A percentile compares a stretch with the other conserved stretches of the same genome.
Evolutionary conservation across 768 basidiomycete genomes (phyloP).

Genomic region (Lactarius tabidus): DNA sequence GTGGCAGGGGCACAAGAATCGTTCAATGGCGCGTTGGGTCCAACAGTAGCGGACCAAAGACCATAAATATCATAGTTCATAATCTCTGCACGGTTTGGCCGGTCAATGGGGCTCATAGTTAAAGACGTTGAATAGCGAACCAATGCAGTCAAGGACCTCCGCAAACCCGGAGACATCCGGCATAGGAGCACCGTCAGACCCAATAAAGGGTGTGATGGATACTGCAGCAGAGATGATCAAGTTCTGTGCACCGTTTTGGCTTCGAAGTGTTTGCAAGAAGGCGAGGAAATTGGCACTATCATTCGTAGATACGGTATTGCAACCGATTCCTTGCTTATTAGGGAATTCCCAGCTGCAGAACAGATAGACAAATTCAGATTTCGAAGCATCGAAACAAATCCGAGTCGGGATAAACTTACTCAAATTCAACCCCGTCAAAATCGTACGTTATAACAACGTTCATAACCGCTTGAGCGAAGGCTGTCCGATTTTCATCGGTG

Average conservation of each 20-base stretch:
- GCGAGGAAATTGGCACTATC: constrained; percentile 76
- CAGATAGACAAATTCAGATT: neutral
- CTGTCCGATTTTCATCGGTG: constrained; percentile 51
- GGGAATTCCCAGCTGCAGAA: constrained; percentile 84
- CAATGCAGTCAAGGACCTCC: constrained; percentile 60
- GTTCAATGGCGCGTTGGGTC: constrained; percentile 84
- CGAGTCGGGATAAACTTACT: constrained; percentile 23
- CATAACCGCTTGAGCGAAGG: constrained; percentile 58
- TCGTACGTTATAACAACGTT: constrained; percentile 46
- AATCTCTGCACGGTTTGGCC: constrained; percentile 29
- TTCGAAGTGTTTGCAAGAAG: constrained; percentile 69
- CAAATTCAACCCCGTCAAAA: constrained; percentile 54
- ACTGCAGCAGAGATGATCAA: constrained; percentile 57
- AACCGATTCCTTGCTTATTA: constrained; percentile 56
- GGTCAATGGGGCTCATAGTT: neutral
- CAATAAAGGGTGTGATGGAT: constrained; percentile 46
- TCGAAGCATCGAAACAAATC: neutral
- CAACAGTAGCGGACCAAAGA: constrained; percentile 50
- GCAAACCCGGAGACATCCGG: constrained; percentile 70
- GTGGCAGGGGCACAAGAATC: constrained; percentile 60
- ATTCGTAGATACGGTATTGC: constrained; percentile 51
- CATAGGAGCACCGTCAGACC: constrained; percentile 50
- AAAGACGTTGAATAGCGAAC: constrained; percentile 11
- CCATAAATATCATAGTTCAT: constrained; percentile 73
- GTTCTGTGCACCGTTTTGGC: constrained; percentile 47